Evolutionary conservation across 352 stramenopile species (phyloP).

Genomic region (Phytophthora ohioensis): DNA sequence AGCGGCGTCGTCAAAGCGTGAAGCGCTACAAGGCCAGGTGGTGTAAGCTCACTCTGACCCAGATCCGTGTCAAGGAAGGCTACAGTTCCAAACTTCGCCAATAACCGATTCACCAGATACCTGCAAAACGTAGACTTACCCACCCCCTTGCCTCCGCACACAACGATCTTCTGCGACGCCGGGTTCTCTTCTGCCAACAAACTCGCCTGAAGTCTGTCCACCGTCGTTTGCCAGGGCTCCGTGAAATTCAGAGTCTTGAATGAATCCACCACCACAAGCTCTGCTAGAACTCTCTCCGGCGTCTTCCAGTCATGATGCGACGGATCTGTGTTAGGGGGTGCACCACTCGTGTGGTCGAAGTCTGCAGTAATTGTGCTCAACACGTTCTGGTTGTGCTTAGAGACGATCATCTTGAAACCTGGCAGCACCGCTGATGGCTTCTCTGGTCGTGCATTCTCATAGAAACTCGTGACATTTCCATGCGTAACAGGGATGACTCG

Average conservation of each 20-base stretch:
- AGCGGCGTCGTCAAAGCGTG: slow-evolving; percentile 90
- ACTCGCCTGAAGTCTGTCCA: slow-evolving; percentile 52
- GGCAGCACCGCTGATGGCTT: slow-evolving; percentile 59
- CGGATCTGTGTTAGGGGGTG: slow-evolving; percentile 19
- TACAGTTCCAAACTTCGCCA: slow-evolving; percentile 77
- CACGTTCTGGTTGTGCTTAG: slow-evolving; percentile 53
- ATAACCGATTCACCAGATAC: slow-evolving; percentile 93
- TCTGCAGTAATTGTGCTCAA: slow-evolving; percentile 25
- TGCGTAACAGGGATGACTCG: slow-evolving; percentile 68
- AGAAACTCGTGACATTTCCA: slow-evolving; percentile 84
- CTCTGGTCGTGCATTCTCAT: slow-evolving; percentile 49
- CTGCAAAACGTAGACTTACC: slow-evolving; percentile 97
- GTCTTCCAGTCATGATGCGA: slow-evolving; percentile 63
- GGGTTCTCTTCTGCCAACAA: slow-evolving; percentile 29
- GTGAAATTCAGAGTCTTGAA: slow-evolving; percentile 76
- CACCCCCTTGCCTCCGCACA: slow-evolving; percentile 95
- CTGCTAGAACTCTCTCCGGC: slow-evolving; percentile 54
- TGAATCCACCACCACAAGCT: slow-evolving; percentile 66
- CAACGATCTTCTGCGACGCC: slow-evolving; percentile 72
- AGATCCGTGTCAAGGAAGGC: slow-evolving; percentile 96
- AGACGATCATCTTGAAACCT: slow-evolving; percentile 85
- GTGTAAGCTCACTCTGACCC: slow-evolving; percentile 95
- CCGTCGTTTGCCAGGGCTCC: slow-evolving; percentile 58
- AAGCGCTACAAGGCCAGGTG: slow-evolving; percentile 93
- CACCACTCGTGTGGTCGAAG: slow-evolving; percentile 24